These are phyloP conservation scores for Alternaria ethzedia DNA, from an alignment of 2,329 filamentous ascomycete species.

Conservation along the genomic window DNA sequence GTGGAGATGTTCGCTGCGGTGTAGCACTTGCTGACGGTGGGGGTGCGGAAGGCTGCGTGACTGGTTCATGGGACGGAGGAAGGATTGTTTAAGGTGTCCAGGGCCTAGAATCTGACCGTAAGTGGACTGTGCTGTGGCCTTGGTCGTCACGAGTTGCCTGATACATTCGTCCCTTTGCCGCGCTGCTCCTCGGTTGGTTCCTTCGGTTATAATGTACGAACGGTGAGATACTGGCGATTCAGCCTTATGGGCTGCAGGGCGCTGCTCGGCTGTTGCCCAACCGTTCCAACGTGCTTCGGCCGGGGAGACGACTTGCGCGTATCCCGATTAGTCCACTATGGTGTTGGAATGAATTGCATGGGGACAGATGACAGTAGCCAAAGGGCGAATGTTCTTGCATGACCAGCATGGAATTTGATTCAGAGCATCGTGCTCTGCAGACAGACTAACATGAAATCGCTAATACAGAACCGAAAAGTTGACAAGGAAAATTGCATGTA, in stretches of 20 bases:
- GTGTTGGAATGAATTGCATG: not conserved
- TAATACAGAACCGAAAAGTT: not conserved
- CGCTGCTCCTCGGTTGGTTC: not conserved
- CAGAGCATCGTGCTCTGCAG: not conserved
- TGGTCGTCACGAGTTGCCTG: not conserved
- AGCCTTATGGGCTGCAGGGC: not conserved
- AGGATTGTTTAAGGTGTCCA: not conserved
- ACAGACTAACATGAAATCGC: not conserved
- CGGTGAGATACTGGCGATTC: not conserved
- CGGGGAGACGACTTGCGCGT: not conserved
- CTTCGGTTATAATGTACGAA: not conserved
- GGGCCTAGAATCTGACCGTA: not conserved
- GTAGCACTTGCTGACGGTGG: not conserved
- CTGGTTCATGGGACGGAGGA: not conserved
- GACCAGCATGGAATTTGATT: slow-evolving; percentile 1
- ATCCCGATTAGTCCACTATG: not conserved
- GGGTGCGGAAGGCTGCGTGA: not conserved
- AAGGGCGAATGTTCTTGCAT: not conserved
- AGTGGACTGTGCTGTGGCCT: not conserved
- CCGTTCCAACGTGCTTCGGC: not conserved
- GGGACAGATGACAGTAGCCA: not conserved
- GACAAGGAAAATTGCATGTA: not conserved
- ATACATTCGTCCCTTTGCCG: not conserved
- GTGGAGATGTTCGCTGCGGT: not conserved
- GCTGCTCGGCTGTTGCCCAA: not conserved